Percentiles rank a stretch among this genome's conserved stretches.
These are phyloP conservation scores for Elongisporangium anandrum DNA, from an alignment of 352 stramenopile genomes.

Conservation along the genomic window DNA sequence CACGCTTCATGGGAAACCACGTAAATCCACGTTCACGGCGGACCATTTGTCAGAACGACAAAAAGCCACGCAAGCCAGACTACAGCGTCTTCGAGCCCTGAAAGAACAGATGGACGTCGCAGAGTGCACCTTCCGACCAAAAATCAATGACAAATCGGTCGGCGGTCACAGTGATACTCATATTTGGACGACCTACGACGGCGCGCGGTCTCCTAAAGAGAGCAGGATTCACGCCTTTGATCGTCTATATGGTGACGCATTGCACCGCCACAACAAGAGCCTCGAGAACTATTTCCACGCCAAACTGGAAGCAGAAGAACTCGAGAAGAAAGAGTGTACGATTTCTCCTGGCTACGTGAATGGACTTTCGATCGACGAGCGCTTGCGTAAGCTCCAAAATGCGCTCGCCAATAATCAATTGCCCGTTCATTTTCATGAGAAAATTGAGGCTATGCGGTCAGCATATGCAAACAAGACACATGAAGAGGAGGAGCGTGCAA, in stretches of 20 bases:
- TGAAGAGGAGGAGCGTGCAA: conserved; percentile 23
- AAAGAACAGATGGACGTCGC: conserved; percentile 35
- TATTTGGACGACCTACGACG: background rate
- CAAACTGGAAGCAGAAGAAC: conserved; percentile 35
- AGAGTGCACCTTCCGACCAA: conserved; percentile 53
- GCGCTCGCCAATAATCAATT: conserved; percentile 38
- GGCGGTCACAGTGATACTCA: background rate
- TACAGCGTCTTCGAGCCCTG: conserved; percentile 26
- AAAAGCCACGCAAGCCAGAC: conserved; percentile 4
- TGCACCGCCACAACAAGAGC: conserved; percentile 42
- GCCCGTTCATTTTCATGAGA: conserved; percentile 46
- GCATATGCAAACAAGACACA: conserved; percentile 25
- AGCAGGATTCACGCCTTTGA: conserved; percentile 27
- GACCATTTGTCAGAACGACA: conserved; percentile 36
- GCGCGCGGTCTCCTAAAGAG: conserved; percentile 2
- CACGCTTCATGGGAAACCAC: conserved; percentile 28
- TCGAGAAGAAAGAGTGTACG: conserved; percentile 29
- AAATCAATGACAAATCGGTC: conserved; percentile 12
- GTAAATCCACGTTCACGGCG: background rate
- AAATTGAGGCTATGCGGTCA: conserved; percentile 40
- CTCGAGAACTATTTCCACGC: conserved; percentile 31
- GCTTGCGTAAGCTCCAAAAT: conserved; percentile 31
- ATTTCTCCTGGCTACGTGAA: conserved; percentile 45
- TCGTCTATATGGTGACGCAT: conserved; percentile 47
- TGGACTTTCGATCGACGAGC: conserved; percentile 43